A percentile compares a stretch with the other conserved stretches of the same genome.
These are phyloP conservation scores for Diaporthe capsici DNA, from an alignment of 2,329 filamentous ascomycete species.

Conservation along the genomic window DNA sequence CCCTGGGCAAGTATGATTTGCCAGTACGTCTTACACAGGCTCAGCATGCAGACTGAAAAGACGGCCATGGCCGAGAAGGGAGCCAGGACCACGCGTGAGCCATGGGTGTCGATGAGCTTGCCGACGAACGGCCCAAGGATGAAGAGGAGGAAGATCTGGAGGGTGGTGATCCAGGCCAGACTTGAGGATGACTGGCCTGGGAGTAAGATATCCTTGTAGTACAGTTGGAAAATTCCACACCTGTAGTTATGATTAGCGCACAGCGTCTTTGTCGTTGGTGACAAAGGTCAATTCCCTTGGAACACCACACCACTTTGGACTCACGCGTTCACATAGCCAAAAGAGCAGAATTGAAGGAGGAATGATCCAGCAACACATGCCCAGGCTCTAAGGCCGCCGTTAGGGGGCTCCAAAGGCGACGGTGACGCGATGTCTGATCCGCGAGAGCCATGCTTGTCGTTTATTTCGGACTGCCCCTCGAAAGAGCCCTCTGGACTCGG, in stretches of 20 bases:
- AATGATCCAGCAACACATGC: constrained; percentile 3
- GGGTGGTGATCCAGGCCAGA: constrained; percentile 62
- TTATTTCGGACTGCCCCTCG: neutral
- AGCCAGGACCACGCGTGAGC: constrained; percentile 56
- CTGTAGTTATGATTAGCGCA: neutral
- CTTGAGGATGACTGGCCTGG: constrained; percentile 47
- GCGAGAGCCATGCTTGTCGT: neutral
- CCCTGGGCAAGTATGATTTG: constrained; percentile 62
- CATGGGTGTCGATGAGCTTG: constrained; percentile 62
- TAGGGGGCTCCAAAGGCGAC: neutral
- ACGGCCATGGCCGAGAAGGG: constrained; percentile 58
- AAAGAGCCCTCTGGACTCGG: neutral
- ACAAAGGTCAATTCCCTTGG: neutral
- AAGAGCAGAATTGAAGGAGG: constrained; percentile 24
- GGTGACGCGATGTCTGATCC: neutral
- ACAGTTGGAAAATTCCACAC: constrained; percentile 62
- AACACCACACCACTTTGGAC: neutral
- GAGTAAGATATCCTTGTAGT: constrained; percentile 61
- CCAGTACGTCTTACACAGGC: constrained; percentile 56
- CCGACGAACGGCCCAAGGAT: constrained; percentile 59
- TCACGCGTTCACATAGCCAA: constrained; percentile 23
- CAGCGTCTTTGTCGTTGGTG: neutral
- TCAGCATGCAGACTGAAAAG: constrained; percentile 62
- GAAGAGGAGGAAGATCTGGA: constrained; percentile 62
- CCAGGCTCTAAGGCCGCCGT: neutral